Base-by-base conservation (phyloP, 2,329 filamentous ascomycete genomes). In the Neopestalotiopsis rosae region DNA sequence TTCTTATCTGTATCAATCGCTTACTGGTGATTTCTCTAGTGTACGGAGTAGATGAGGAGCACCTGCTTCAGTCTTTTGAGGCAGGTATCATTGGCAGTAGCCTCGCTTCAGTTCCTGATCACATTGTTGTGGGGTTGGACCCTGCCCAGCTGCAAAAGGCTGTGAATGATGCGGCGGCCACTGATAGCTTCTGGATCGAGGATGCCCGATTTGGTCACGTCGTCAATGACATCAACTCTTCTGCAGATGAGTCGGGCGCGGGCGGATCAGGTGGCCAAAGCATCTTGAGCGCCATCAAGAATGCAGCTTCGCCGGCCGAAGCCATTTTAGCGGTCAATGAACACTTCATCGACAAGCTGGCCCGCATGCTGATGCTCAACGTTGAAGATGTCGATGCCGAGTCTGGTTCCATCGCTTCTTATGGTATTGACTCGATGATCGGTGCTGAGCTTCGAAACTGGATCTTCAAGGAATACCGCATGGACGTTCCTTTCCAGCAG, bases 401-500 rank as follows among this genome's bases (percentile, higher is more conserved):
- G 5, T 71, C 71, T 9, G 32, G 10, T 24, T 76, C 76, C 5
- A 72, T 81, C n/a, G 77, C 74, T 3, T 70, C 66, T 20, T 79
- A 81, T 64, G 79, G 80, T 1, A 65, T 81, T 1, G 80, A 82
- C 69, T 78, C 75, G 67, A 79, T 80, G 78, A 75, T 80, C 40
- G 79, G 77, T 6, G 74, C 78, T 1, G 79, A 80, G 73, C 67
- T 81, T 28, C 70, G 79, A n/a, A 79, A 75, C 65, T 78, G 79
- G 76, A 74, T 80, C 49, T 80, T 79, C 72, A 76, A 73, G 67
- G 76, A 79, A 69, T 75, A 72, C 30, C 68, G 75, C 34, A 71
- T 82, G 1, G 79, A 84, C 67, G 70, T 82, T 24, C 77, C 79
- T 0, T 81, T 81, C 68, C 77, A 80, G 73, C 74, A 80, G 57